Conservation (phyloP, 176 grass and related monocot species). For the Paspalum vaginatum region DNA sequence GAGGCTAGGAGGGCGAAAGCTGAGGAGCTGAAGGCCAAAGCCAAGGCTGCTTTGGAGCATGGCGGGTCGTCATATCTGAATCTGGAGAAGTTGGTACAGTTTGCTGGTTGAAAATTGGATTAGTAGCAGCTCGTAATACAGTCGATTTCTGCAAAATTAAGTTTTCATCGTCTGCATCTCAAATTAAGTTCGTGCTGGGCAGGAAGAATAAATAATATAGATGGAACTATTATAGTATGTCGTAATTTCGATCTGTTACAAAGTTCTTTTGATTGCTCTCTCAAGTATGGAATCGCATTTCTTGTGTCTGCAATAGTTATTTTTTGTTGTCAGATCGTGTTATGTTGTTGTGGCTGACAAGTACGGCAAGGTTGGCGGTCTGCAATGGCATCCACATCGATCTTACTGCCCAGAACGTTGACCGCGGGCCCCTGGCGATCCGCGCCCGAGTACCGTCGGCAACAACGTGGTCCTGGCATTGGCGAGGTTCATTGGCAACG, state of each 20-base stretch:
- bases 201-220: neutral
- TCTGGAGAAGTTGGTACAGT: slow-evolving; percentile 32
- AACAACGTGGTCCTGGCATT: no score
- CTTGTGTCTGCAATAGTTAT: neutral
- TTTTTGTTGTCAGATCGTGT: no score
- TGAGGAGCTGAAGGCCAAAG: slow-evolving; percentile 5
- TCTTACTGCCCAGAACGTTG: no score
- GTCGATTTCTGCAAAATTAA: neutral
- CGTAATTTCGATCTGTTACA: neutral
- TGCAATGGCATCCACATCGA: no score
- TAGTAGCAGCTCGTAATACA: neutral
- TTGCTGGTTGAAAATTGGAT: slow-evolving; percentile 16
- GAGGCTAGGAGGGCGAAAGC: slow-evolving; percentile 33
- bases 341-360: no score
- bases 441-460: no score
- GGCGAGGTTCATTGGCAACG: no score
- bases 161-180: neutral
- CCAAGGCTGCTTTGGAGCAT: slow-evolving; percentile 26
- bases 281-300: neutral
- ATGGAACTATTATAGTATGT: neutral
- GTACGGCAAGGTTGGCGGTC: no score
- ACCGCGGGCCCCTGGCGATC: no score
- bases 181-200: neutral
- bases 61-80: slow-evolving; percentile 43
- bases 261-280: neutral